Percentiles rank a stretch among this genome's conserved stretches.
phyloP scores from a whole-genome alignment of 169 alveolate genomes.

The Ichthyophthirius multifiliis region DNA sequence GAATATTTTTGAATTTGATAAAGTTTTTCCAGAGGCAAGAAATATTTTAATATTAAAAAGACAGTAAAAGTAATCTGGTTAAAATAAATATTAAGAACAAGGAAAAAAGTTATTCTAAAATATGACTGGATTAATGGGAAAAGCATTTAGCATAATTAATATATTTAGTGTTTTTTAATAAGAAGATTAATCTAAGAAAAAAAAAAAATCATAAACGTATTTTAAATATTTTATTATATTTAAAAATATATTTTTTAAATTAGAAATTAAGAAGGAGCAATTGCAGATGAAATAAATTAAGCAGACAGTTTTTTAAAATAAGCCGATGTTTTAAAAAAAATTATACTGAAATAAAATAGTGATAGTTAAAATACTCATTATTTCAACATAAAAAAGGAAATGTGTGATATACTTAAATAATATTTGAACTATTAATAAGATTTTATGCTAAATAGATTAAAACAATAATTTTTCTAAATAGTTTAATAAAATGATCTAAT shows the following conservation, averaged over 20 bases:
- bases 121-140: too few species aligned
- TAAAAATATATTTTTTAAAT: background rate
- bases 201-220: too few species aligned
- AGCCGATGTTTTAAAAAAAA: conserved; percentile 32
- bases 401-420: conserved; percentile 19
- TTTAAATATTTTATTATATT: too few species aligned
- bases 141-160: too few species aligned
- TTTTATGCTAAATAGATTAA: conserved; percentile 13
- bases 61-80: conserved; percentile 2
- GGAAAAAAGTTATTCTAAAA: background rate
- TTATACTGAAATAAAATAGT: background rate
- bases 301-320: conserved; percentile 21
- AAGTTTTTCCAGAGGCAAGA: conserved; percentile 24
- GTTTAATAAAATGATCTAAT: background rate
- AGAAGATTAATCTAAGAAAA: too few species aligned
- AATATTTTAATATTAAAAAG: conserved; percentile 5
- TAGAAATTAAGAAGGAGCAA: background rate
- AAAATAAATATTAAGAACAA: background rate
- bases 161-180: too few species aligned
- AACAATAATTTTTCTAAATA: background rate
- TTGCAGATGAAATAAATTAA: background rate
- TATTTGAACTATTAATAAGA: conserved; percentile 20
- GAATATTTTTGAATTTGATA: conserved; percentile 22
- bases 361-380: conserved; percentile 3
- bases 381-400: conserved; percentile 14